Evolutionary conservation across 2,329 filamentous ascomycete species (phyloP).

Genomic region (Penicillium sp.): DNA sequence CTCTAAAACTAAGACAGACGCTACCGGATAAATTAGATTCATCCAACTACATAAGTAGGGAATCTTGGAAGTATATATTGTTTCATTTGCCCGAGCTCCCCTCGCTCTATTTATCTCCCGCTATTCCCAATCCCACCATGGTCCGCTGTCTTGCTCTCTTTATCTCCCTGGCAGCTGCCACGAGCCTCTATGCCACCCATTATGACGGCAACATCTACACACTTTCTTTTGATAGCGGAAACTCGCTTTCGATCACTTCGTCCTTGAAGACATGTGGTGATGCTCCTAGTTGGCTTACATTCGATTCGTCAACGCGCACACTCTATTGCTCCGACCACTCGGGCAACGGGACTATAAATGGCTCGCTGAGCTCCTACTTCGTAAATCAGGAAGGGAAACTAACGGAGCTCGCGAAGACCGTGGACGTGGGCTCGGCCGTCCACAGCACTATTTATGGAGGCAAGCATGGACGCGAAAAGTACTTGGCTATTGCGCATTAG

Average conservation of each 20-base stretch:
- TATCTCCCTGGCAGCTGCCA: not conserved
- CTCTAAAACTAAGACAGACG: not conserved
- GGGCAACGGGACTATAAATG: not conserved
- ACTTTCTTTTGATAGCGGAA: not conserved
- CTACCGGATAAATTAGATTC: not conserved
- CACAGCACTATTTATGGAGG: not conserved
- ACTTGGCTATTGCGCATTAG: not conserved
- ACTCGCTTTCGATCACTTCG: not conserved
- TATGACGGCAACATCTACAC: not conserved
- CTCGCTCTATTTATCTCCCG: not conserved
- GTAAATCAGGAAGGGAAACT: not conserved
- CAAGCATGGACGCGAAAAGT: not conserved
- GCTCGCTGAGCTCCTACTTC: not conserved
- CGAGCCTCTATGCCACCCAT: not conserved
- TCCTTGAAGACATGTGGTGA: not conserved
- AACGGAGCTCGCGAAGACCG: not conserved
- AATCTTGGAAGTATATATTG: not conserved
- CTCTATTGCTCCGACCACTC: not conserved
- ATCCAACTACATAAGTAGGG: too few relatives aligned
- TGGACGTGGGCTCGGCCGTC: not conserved
- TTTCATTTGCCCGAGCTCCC: not conserved
- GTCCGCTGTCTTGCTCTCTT: not conserved
- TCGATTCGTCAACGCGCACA: not conserved
- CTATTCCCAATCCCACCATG: not conserved
- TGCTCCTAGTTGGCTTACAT: not conserved